phyloP scores from a whole-genome alignment of 352 stramenopile species.

The Phytophthora pini region DNA sequence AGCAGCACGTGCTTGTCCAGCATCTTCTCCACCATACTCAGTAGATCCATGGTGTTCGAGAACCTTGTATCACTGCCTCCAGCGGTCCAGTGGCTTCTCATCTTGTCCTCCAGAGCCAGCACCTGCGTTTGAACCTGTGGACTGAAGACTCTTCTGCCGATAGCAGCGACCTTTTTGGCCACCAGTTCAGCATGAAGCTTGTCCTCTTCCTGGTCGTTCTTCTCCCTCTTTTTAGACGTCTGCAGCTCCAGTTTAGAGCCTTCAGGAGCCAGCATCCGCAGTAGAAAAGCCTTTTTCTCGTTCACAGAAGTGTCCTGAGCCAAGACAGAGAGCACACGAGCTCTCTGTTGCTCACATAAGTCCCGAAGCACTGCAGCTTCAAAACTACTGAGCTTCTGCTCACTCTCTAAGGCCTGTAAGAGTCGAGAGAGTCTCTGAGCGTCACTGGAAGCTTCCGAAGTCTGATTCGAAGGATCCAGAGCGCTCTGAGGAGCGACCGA shows the following conservation, averaged over 20 bases:
- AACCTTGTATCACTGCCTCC: conserved; percentile 16
- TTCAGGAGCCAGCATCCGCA: conserved; percentile 9
- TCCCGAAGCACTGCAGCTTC: conserved; percentile 52
- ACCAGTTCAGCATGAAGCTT: conserved; percentile 51
- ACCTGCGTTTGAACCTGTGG: conserved; percentile 63
- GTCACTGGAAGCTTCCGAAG: not conserved
- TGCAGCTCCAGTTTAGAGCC: not conserved
- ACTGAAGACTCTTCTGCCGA: conserved; percentile 62
- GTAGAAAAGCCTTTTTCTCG: conserved; percentile 62
- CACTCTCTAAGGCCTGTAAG: conserved; percentile 45
- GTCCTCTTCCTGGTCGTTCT: conserved; percentile 21
- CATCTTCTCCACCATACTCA: conserved; percentile 55
- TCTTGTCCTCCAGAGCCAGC: conserved; percentile 40
- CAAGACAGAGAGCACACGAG: conserved; percentile 46
- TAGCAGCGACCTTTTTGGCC: conserved; percentile 57
- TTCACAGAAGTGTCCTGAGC: conserved; percentile 32
- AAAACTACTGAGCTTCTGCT: conserved; percentile 51
- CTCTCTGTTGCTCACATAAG: conserved; percentile 49
- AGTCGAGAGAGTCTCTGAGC: conserved; percentile 35
- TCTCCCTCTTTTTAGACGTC: not conserved
- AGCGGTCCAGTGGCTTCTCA: conserved; percentile 20
- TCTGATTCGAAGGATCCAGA: conserved; percentile 5
- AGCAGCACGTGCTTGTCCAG: conserved; percentile 65
- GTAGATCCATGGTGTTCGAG: conserved; percentile 54
- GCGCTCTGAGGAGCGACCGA: not conserved